Evolutionary conservation across 345 rosid genomes (phyloP).

Genomic region (Populus pruinosa): DNA sequence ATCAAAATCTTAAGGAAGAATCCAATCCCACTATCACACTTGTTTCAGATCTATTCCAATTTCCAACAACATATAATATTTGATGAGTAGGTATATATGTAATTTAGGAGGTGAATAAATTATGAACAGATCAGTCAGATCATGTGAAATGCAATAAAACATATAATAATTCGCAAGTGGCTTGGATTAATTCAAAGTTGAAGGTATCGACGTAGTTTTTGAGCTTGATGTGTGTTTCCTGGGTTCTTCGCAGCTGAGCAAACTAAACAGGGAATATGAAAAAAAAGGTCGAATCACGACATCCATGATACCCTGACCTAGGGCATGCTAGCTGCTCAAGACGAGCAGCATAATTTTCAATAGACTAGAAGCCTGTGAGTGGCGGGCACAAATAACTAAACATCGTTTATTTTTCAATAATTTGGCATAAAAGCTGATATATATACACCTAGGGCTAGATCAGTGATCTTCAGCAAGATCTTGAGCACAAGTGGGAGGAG

Average conservation of each 20-base stretch:
- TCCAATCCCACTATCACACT: not conserved
- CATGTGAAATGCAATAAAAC: no score
- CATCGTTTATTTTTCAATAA: not conserved
- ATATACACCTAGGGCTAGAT: no score
- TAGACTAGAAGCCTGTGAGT: not conserved
- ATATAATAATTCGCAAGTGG: no score
- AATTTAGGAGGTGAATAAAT: not conserved
- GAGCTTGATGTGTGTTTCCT: not conserved
- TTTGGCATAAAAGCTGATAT: no score
- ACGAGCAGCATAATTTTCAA: not conserved
- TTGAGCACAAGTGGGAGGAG: no score
- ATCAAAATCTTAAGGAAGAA: not conserved
- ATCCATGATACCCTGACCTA: not conserved
- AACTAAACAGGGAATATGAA: no score
- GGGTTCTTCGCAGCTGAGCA: no score
- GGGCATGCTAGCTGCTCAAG: not conserved
- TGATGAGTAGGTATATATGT: no score
- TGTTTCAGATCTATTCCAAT: not conserved
- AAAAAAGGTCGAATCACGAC: no score
- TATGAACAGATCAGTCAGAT: not conserved
- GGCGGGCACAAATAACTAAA: not conserved
- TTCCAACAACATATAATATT: not conserved
- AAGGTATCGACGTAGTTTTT: not conserved
- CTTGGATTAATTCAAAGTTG: no score
- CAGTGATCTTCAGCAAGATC: no score